Evolutionary conservation across 148 eudicot genomes (phyloP).

Genomic region (Dysphania ambrosioides): DNA sequence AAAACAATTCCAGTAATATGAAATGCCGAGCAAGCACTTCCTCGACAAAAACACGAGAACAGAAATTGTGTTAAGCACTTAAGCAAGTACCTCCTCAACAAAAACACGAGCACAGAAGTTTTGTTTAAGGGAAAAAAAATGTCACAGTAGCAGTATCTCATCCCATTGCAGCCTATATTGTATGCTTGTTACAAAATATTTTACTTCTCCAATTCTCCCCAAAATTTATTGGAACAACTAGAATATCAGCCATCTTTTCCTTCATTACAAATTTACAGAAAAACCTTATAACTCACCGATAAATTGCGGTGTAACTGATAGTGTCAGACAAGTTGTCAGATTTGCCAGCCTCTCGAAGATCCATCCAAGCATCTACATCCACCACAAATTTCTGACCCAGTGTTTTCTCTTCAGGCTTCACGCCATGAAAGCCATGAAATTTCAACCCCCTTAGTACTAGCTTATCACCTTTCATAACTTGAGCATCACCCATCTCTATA

Average conservation of each 20-base stretch:
- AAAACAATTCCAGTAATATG: neutral
- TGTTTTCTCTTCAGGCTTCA: conserved; percentile 70
- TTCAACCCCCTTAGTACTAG: conserved; percentile 70
- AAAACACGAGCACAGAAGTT: neutral
- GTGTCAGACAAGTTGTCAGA: conserved; percentile 72
- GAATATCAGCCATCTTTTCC: too few species aligned
- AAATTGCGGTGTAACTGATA: conserved; percentile 77
- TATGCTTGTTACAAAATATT: neutral
- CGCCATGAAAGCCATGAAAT: conserved; percentile 92
- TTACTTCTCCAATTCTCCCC: too few species aligned
- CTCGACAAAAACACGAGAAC: too few species aligned
- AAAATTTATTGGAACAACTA: too few species aligned
- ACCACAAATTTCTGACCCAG: conserved; percentile 86
- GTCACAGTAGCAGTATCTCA: neutral
- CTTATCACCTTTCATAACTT: conserved; percentile 63
- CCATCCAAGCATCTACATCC: conserved; percentile 91
- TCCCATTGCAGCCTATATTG: neutral
- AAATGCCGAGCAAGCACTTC: neutral
- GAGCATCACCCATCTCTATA: conserved; percentile 35
- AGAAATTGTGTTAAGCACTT: too few species aligned
- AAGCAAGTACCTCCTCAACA: too few species aligned
- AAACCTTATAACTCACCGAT: conserved; percentile 44
- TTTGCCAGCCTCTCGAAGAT: conserved; percentile 67
- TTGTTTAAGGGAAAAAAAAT: neutral
- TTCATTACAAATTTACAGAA: neutral